Evolutionary conservation across 306 rosid genomes (phyloP), one percentile per base, ranked within the genome.

Genomic region (Albizia julibrissin): DNA sequence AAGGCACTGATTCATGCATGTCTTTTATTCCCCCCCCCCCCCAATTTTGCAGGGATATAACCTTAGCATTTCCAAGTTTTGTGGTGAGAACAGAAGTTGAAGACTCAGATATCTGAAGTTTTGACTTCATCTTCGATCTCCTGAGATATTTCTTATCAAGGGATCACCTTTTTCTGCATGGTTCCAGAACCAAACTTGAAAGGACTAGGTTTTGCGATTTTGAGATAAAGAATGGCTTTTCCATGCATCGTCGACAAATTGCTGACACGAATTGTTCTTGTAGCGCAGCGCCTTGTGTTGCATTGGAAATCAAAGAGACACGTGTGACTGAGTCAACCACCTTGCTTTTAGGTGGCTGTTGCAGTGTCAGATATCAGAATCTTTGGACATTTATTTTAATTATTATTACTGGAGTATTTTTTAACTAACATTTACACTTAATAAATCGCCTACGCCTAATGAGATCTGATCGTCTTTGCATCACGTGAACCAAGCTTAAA

Each of bases 61-160:
- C 95, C 46, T 22, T 91, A 69, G 89, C 95, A 44, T 94, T 94
- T 78, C 98, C 98, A 15, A 94, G 98, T 90, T 94, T 94, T 87
- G 82, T 88, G 21, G 49, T 76, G 68, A 88, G 62, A 62, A 59
- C 92, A 33, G 95, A 94, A 77, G 83, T 89, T 46, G 98, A 94
- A 69, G 97, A 94, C 46, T 72, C 84, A 16, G 89, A 86, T 0
- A 52, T 85, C 11, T 87, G 88, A 89, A 44, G 75, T 58, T 75
- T 76, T 52, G 26, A 68, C 5, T 61, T 29, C 72, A 80, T 59
- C 47, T 72, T 47, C 24, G 42, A 27, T 69, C 79, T 65, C 74
- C 52, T 50, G 49, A 31, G 75, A 61, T 37, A 66, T 19, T 70
- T 43, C 24, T 62, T n/a, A 46, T 34, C 8, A 62, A 47, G 66